These are phyloP conservation scores for Suillus subalutaceus DNA, from an alignment of 768 basidiomycete species.

Conservation along the genomic window DNA sequence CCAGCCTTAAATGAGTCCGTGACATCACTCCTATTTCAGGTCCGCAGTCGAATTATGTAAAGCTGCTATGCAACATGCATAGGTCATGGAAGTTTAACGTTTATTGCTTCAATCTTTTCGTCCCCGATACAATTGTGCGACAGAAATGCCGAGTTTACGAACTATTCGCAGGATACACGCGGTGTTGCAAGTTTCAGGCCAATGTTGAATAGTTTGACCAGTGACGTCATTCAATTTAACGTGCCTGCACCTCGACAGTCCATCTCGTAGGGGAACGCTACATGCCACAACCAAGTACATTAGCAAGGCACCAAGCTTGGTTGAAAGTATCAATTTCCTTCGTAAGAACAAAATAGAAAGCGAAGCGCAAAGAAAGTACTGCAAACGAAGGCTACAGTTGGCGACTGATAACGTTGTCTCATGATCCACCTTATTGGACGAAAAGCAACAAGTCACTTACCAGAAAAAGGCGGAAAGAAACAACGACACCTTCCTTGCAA, in stretches of 20 bases:
- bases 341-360: not conserved
- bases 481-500: too few species aligned
- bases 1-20: not conserved
- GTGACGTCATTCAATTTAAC: not conserved
- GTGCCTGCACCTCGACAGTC: not conserved
- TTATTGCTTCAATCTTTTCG: not conserved
- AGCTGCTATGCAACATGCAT: not conserved
- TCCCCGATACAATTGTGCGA: not conserved
- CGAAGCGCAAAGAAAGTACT: not conserved
- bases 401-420: too few species aligned
- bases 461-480: too few species aligned
- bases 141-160: not conserved
- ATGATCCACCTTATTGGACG: too few species aligned
- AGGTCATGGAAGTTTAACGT: not conserved
- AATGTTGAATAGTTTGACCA: not conserved
- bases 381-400: too few species aligned
- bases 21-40: not conserved
- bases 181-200: not conserved
- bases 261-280: not conserved
- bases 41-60: not conserved
- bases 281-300: not conserved
- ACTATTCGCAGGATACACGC: not conserved
- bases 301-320: not conserved
- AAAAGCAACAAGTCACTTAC: too few species aligned
- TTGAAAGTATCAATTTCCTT: too few species aligned